These are phyloP conservation scores for Trichoderma citrinoviride DNA, from an alignment of 2,329 filamentous ascomycete species.

Conservation along the genomic window DNA sequence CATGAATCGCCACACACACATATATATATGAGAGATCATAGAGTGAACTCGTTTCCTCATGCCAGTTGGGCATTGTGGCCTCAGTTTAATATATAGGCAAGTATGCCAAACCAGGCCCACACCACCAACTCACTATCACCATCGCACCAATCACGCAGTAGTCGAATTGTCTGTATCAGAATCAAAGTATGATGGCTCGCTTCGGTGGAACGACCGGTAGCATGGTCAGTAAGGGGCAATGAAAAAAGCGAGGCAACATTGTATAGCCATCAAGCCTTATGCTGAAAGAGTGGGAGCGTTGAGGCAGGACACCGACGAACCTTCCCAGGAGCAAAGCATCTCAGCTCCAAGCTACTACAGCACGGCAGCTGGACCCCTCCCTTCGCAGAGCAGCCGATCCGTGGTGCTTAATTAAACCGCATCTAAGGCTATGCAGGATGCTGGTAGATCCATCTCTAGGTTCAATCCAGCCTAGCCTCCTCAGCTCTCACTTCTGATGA, in stretches of 20 bases:
- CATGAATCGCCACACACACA: no score
- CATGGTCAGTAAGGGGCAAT: neutral
- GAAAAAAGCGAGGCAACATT: neutral
- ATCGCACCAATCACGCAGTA: neutral
- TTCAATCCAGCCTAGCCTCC: constrained; percentile 16
- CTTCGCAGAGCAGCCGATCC: neutral
- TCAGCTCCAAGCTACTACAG: no score
- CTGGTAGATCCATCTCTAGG: constrained; percentile 12
- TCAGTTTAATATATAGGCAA: neutral
- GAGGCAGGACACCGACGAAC: no score
- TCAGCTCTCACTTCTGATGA: constrained; percentile 13
- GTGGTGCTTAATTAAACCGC: neutral
- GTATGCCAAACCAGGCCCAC: neutral
- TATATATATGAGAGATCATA: no score
- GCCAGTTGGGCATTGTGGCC: neutral
- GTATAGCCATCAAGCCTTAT: neutral
- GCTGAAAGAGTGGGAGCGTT: no score
- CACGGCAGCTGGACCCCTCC: neutral
- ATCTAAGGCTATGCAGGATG: neutral
- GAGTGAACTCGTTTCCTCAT: neutral
- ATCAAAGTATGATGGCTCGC: neutral
- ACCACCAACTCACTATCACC: neutral
- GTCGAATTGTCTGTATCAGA: neutral
- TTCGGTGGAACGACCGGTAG: neutral
- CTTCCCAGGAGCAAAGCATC: no score